Conservation (phyloP, 2,329 filamentous ascomycete species). For the Phoma sp. region DNA sequence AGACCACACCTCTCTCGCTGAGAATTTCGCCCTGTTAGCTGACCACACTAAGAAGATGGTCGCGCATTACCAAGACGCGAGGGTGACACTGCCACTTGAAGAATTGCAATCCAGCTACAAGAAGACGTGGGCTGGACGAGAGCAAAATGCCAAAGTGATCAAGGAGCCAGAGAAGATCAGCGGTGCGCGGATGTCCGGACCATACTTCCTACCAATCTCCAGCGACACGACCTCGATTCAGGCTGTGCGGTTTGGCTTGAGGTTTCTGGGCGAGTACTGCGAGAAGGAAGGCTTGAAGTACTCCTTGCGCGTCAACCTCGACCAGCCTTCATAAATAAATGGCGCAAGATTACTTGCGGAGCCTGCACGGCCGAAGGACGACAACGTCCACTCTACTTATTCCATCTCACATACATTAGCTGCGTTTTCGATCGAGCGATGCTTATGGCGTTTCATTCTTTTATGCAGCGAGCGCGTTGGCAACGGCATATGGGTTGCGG, state of each 20-base stretch:
- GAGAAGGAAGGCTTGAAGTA: slow-evolving; percentile 40
- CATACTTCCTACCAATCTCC: slow-evolving; percentile 50
- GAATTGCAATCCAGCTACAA: slow-evolving; percentile 47
- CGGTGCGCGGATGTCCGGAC: slow-evolving; percentile 42
- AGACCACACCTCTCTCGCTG: slow-evolving; percentile 26
- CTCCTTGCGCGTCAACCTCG: slow-evolving; percentile 33
- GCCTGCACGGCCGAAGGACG: background rate
- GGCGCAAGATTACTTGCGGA: background rate
- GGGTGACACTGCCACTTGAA: slow-evolving; percentile 40
- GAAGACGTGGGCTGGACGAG: slow-evolving; percentile 45
- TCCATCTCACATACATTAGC: background rate
- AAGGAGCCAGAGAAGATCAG: slow-evolving; percentile 44
- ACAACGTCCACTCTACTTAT: background rate
- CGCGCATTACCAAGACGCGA: slow-evolving; percentile 36
- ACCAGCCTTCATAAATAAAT: slow-evolving; percentile 29
- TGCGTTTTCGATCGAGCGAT: slow-evolving; percentile 8
- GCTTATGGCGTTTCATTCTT: background rate
- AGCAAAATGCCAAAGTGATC: slow-evolving; percentile 24
- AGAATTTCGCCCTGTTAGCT: slow-evolving; percentile 37
- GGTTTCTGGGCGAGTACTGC: slow-evolving; percentile 53
- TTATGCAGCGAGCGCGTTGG: slow-evolving; percentile 10
- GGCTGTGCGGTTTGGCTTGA: slow-evolving; percentile 52
- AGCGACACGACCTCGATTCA: slow-evolving; percentile 51
- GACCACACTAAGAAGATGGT: slow-evolving; percentile 37
- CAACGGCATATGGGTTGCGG: slow-evolving; percentile 2